phyloP scores from a whole-genome alignment of 305 asterid species.

The Fraxinus albicans region DNA sequence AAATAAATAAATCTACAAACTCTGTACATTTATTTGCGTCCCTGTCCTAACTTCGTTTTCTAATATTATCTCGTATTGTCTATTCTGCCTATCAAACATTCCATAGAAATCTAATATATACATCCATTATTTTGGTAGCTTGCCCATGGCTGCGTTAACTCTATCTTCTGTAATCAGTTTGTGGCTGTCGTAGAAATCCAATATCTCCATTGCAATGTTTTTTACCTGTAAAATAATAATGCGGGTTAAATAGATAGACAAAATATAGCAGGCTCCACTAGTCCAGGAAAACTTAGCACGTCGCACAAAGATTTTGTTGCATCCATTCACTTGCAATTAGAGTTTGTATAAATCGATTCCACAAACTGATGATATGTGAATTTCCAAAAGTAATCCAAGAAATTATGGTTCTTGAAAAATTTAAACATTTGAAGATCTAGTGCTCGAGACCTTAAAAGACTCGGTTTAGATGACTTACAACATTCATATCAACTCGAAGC shows the following conservation, averaged over 20 bases:
- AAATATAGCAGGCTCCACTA: not conserved
- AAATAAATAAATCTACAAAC: not conserved
- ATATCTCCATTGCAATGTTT: conserved; percentile 87
- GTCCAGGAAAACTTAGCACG: not conserved
- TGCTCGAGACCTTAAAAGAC: not conserved
- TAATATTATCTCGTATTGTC: not conserved
- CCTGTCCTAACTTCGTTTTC: not conserved
- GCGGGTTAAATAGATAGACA: not conserved
- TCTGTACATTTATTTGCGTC: not conserved
- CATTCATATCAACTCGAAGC: conserved; percentile 92
- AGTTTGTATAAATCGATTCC: not conserved
- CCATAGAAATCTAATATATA: not conserved
- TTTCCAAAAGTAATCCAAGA: not conserved
- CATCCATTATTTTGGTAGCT: conserved; percentile 47
- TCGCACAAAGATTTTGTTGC: not conserved
- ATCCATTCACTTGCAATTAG: not conserved
- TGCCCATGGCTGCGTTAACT: conserved; percentile 62
- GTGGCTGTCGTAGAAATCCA: conserved; percentile 86
- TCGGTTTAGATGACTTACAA: conserved; percentile 41
- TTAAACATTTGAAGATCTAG: not conserved
- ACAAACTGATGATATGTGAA: not conserved
- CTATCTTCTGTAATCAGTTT: conserved; percentile 72
- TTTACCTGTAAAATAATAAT: conserved; percentile 58
- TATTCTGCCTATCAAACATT: not conserved
- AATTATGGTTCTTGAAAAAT: not conserved